Percentiles rank a stretch among this genome's conserved stretches.
phyloP scores from a whole-genome alignment of 208 protist species.

The Perkinsela sp. region DNA sequence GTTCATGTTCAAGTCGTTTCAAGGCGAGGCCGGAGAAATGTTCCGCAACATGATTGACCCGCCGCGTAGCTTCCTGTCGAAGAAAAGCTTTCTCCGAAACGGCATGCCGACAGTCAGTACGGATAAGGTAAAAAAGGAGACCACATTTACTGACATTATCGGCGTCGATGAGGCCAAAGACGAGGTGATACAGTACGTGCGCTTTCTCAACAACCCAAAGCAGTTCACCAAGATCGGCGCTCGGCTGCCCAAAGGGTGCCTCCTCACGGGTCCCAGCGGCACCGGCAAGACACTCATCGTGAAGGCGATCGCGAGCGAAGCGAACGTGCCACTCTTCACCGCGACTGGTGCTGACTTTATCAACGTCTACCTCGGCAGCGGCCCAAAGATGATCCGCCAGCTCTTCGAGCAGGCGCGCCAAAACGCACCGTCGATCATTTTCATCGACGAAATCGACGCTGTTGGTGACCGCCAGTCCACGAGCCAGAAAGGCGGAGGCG shows the following conservation, averaged over 20 bases:
- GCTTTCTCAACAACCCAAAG: slow-evolving; percentile 79
- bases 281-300: slow-evolving; percentile 89
- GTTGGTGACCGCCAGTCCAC: slow-evolving; percentile 45
- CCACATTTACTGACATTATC: slow-evolving; percentile 69
- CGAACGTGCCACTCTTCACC: slow-evolving; percentile 72
- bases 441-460: slow-evolving; percentile 94
- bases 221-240: slow-evolving; percentile 78
- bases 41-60: slow-evolving; percentile 39
- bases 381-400: slow-evolving; percentile 73
- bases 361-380: slow-evolving; percentile 81
- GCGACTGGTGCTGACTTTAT: slow-evolving; percentile 83
- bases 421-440: slow-evolving; percentile 78
- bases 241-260: slow-evolving; percentile 74
- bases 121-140: slow-evolving; percentile 13
- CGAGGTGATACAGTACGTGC: slow-evolving; percentile 86
- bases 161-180: slow-evolving; percentile 81
- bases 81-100: background rate
- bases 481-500: slow-evolving; percentile 38
- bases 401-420: slow-evolving; percentile 73
- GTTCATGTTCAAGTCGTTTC: background rate
- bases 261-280: slow-evolving; percentile 81
- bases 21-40: slow-evolving; percentile 5
- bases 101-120: background rate
- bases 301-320: slow-evolving; percentile 83
- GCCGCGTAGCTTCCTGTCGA: background rate